These are phyloP conservation scores for Calocera cornea DNA, from an alignment of 768 basidiomycete genomes.

Conservation along the genomic window DNA sequence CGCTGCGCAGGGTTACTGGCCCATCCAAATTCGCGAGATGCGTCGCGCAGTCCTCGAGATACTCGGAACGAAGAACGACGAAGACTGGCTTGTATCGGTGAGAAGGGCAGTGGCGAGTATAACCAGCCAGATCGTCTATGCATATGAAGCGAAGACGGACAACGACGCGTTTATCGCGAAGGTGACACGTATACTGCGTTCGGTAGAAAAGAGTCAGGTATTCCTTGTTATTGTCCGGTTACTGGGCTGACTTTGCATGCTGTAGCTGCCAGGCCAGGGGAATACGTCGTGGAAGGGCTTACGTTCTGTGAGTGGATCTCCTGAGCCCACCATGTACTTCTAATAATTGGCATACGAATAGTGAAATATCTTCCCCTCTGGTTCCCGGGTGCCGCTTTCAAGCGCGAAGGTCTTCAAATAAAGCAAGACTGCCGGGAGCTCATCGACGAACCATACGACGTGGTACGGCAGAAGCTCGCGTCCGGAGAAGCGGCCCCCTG, in stretches of 20 bases:
- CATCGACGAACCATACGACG: background rate
- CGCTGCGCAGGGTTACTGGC: background rate
- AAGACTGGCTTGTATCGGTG: background rate
- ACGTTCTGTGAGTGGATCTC: background rate
- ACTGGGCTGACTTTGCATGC: background rate
- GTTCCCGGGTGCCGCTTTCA: slow-evolving; percentile 57
- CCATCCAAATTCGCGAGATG: background rate
- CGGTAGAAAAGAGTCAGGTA: background rate
- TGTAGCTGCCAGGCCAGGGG: background rate
- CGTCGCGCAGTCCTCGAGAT: background rate
- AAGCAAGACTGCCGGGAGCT: background rate
- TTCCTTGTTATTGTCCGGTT: background rate
- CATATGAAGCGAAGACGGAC: background rate
- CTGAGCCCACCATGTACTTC: no score
- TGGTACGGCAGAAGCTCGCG: background rate
- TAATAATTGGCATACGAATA: background rate
- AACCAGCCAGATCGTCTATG: background rate
- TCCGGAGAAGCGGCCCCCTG: background rate
- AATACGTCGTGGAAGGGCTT: background rate
- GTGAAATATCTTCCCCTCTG: slow-evolving; percentile 45
- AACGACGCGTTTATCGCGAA: background rate
- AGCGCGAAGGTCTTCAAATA: slow-evolving; percentile 24
- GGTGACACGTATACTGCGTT: background rate
- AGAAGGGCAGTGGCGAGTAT: background rate
- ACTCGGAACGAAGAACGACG: background rate